These are phyloP conservation scores for Farysia itapuensis DNA, from an alignment of 1,284 basidiomycete species.

Conservation along the genomic window DNA sequence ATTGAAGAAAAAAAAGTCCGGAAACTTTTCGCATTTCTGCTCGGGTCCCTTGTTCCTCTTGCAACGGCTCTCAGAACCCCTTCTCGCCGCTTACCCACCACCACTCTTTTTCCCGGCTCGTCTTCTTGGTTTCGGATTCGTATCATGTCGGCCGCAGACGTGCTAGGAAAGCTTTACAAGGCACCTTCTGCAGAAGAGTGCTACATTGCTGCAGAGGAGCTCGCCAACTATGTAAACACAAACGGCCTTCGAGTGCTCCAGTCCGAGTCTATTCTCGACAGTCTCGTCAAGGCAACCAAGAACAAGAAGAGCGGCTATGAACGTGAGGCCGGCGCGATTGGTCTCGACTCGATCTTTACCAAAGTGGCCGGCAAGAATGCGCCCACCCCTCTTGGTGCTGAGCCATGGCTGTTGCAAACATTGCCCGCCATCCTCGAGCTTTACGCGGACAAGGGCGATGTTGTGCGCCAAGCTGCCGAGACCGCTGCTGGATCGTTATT, in stretches of 20 bases:
- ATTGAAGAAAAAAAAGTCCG: too few relatives aligned
- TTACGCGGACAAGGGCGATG: constrained; percentile 92
- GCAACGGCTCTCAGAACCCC: neutral
- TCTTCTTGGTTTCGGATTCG: neutral
- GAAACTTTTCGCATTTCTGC: too few relatives aligned
- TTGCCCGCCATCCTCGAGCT: constrained; percentile 80
- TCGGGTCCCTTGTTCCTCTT: neutral
- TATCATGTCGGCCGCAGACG: constrained; percentile 13
- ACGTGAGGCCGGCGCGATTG: constrained; percentile 86
- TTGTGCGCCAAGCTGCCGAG: constrained; percentile 79
- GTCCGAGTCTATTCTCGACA: constrained; percentile 58
- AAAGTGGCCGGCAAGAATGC: constrained; percentile 59
- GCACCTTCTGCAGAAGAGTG: constrained; percentile 49
- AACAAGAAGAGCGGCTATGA: constrained; percentile 85
- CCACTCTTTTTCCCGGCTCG: too few relatives aligned
- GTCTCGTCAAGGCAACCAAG: constrained; percentile 67
- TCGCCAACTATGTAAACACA: constrained; percentile 59
- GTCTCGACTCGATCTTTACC: constrained; percentile 61
- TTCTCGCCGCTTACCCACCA: too few relatives aligned
- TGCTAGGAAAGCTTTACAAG: constrained; percentile 43
- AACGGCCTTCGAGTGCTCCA: constrained; percentile 58
- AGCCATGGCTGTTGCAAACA: constrained; percentile 78
- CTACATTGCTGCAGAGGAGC: constrained; percentile 57
- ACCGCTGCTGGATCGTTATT: constrained; percentile 82
- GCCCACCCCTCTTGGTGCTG: constrained; percentile 70